Conservation (phyloP, 805 yeast genomes). For the Saccharomycopsis lassenensis region DNA sequence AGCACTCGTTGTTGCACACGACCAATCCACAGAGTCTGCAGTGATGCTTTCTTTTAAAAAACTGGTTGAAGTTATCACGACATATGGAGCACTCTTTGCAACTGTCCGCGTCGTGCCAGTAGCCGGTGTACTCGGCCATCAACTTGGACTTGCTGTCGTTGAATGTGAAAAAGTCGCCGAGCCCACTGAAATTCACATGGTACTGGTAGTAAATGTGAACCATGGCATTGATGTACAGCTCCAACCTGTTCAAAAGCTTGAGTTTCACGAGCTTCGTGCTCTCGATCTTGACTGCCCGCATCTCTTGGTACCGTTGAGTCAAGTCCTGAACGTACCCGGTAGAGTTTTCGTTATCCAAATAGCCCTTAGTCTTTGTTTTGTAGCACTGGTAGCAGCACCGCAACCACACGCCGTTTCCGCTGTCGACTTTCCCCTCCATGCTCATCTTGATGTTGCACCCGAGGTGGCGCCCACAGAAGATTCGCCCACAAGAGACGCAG, state of each 20-base stretch:
- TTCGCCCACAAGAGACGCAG: conserved; percentile 42
- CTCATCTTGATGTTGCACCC: conserved; percentile 40
- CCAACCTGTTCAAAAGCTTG: conserved; percentile 49
- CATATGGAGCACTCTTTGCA: conserved; percentile 55
- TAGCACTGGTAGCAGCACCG: conserved; percentile 62
- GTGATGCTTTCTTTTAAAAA: conserved; percentile 69
- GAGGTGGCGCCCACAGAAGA: conserved; percentile 61
- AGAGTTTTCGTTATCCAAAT: conserved; percentile 24
- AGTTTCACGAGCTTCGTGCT: conserved; percentile 41
- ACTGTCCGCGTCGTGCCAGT: conserved; percentile 52
- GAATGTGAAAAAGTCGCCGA: conserved; percentile 21
- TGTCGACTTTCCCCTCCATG: conserved; percentile 35
- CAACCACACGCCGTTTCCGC: conserved; percentile 48
- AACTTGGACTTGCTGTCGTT: conserved; percentile 25
- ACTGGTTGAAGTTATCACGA: conserved; percentile 31
- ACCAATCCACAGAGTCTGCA: conserved; percentile 81
- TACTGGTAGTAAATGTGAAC: conserved; percentile 21
- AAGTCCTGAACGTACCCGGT: conserved; percentile 36
- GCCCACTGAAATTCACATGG: conserved; percentile 18
- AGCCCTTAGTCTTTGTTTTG: conserved; percentile 41
- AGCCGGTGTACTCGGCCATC: conserved; percentile 26
- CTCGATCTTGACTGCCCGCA: conserved; percentile 36
- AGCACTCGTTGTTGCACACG: conserved; percentile 74
- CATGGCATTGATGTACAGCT: conserved; percentile 30
- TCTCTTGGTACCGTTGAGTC: conserved; percentile 30